These are phyloP conservation scores for Candida mattraensis DNA, from an alignment of 805 yeast species.

Conservation along the genomic window DNA sequence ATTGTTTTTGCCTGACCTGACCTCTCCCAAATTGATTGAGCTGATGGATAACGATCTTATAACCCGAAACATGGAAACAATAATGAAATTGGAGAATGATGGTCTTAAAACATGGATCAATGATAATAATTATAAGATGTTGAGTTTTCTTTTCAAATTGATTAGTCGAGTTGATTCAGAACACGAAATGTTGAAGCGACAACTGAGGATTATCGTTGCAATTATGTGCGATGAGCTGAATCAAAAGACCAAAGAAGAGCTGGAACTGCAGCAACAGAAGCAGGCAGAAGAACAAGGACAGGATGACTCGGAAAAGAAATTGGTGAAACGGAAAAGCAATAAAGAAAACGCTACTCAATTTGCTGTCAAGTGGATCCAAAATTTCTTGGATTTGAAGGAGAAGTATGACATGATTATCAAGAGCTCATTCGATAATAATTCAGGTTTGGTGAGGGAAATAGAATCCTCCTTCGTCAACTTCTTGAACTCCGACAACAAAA, in stretches of 20 bases:
- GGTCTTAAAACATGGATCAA: slow-evolving; percentile 61
- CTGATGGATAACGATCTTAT: slow-evolving; percentile 62
- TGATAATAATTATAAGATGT: slow-evolving; percentile 42
- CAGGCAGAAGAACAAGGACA: slow-evolving; percentile 19
- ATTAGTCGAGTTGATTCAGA: slow-evolving; percentile 54
- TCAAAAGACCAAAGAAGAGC: slow-evolving; percentile 25
- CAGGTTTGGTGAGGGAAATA: slow-evolving; percentile 50
- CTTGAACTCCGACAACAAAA: slow-evolving; percentile 48
- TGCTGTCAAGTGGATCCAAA: slow-evolving; percentile 70
- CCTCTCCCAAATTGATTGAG: slow-evolving; percentile 53
- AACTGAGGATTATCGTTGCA: slow-evolving; percentile 47
- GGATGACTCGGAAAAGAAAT: slow-evolving; percentile 11
- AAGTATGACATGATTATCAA: slow-evolving; percentile 50
- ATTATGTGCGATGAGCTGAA: slow-evolving; percentile 45
- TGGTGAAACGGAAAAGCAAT: slow-evolving; percentile 19
- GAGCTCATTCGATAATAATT: slow-evolving; percentile 49
- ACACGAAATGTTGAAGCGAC: slow-evolving; percentile 46
- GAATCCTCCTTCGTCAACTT: slow-evolving; percentile 63
- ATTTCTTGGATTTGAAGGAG: slow-evolving; percentile 50
- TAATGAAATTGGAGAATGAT: slow-evolving; percentile 50
- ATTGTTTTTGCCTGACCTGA: slow-evolving; percentile 52
- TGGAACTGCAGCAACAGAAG: slow-evolving; percentile 19
- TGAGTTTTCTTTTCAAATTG: slow-evolving; percentile 49
- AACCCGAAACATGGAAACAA: slow-evolving; percentile 52
- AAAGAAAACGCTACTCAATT: slow-evolving; percentile 44